Evolutionary conservation across 163 green algal species (phyloP).

Genomic region (Scenedesmus sp.): DNA sequence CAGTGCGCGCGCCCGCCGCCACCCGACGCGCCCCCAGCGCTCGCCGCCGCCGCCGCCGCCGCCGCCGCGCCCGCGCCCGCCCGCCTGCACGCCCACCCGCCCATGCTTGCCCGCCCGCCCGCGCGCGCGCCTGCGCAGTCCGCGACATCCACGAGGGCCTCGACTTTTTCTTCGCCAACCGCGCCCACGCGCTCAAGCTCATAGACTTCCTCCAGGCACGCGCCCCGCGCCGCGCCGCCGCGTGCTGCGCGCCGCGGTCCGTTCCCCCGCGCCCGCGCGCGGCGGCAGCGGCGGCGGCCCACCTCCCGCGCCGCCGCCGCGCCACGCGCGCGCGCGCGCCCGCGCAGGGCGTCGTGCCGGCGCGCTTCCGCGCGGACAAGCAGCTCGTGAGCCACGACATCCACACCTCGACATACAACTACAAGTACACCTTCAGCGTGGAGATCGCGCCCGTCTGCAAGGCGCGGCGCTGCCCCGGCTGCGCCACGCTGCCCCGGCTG

Average conservation of each 20-base stretch:
- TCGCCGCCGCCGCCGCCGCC: slow-evolving; percentile 38
- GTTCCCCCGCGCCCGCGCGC: slow-evolving; percentile 59
- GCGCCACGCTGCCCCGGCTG: background rate
- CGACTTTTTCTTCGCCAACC: slow-evolving; percentile 96
- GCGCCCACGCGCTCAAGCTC: slow-evolving; percentile 91
- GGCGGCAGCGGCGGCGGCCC: slow-evolving; percentile 60
- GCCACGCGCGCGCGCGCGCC: too few species aligned
- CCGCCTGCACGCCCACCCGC: too few species aligned
- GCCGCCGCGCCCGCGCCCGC: too few species aligned
- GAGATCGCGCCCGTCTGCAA: slow-evolving; percentile 96
- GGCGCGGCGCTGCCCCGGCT: slow-evolving; percentile 44
- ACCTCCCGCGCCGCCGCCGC: slow-evolving; percentile 9
- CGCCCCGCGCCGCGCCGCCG: too few species aligned
- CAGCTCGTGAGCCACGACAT: slow-evolving; percentile 97
- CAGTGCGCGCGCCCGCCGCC: too few species aligned
- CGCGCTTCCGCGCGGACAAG: slow-evolving; percentile 90
- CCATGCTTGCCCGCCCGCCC: background rate
- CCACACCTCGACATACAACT: slow-evolving; percentile 97
- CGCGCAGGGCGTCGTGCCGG: slow-evolving; percentile 75
- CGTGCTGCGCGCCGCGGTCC: background rate
- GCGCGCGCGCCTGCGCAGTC: too few species aligned
- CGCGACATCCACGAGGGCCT: slow-evolving; percentile 84
- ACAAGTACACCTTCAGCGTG: slow-evolving; percentile 98
- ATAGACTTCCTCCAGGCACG: slow-evolving; percentile 93
- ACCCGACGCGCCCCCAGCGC: background rate